Conservation (phyloP, 352 stramenopile species). For the Globisporangium megalacanthum region DNA sequence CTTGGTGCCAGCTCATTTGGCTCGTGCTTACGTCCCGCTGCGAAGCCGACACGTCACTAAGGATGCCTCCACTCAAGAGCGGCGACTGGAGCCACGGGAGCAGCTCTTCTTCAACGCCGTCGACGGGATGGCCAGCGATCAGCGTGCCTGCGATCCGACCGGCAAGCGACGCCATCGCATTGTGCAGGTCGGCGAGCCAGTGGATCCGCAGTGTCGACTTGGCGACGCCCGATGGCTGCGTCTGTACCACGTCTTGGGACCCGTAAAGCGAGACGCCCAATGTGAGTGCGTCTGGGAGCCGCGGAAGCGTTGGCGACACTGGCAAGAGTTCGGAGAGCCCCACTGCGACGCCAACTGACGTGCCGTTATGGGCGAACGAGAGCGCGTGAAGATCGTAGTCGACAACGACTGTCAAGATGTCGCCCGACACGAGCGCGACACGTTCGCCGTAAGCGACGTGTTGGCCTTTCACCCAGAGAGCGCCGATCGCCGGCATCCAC, state of each 20-base stretch:
- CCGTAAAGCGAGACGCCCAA: constrained; percentile 69
- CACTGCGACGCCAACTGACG: constrained; percentile 47
- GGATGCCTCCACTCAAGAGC: constrained; percentile 68
- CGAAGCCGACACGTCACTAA: constrained; percentile 4
- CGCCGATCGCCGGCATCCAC: constrained; percentile 82
- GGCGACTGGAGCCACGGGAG: constrained; percentile 80
- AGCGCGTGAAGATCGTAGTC: constrained; percentile 75
- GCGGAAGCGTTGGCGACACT: constrained; percentile 21
- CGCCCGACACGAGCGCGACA: constrained; percentile 38
- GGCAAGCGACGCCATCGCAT: constrained; percentile 62
- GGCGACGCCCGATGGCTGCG: constrained; percentile 61
- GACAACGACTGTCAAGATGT: constrained; percentile 68
- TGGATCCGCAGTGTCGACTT: constrained; percentile 77
- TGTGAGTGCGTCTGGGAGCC: constrained; percentile 32
- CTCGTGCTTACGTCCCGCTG: neutral
- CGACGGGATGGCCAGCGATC: constrained; percentile 69
- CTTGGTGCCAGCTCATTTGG: constrained; percentile 8
- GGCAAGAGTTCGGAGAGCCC: constrained; percentile 33
- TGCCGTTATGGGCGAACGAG: constrained; percentile 70
- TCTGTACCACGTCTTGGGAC: constrained; percentile 64
- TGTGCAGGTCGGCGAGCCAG: constrained; percentile 82
- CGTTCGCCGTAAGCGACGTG: constrained; percentile 44
- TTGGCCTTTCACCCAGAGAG: constrained; percentile 64
- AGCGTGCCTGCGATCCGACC: constrained; percentile 63
- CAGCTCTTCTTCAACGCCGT: constrained; percentile 77